Evolutionary conservation across 345 rosid species (phyloP).

Genomic region (Salix udensis): DNA sequence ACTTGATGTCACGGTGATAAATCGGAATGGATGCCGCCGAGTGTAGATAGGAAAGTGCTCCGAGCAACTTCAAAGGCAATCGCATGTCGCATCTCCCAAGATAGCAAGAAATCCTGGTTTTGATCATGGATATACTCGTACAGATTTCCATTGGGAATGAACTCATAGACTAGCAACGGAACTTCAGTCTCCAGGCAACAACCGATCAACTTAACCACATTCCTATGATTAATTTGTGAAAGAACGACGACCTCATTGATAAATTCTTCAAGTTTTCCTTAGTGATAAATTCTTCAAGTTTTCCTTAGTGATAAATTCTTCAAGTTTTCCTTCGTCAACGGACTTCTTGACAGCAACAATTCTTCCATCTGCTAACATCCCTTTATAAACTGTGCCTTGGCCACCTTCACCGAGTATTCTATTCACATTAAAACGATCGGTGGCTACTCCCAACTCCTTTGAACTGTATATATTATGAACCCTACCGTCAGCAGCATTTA

Average conservation of each 20-base stretch:
- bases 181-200: slow-evolving; percentile 18
- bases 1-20: slow-evolving; percentile 17
- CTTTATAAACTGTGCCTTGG: slow-evolving; percentile 13
- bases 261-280: slow-evolving; percentile 8
- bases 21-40: slow-evolving; percentile 14
- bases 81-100: slow-evolving; percentile 10
- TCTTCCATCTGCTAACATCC: slow-evolving; percentile 8
- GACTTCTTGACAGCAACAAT: slow-evolving; percentile 18
- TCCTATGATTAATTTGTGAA: slow-evolving; percentile 16
- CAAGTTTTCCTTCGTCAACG: background rate
- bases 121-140: slow-evolving; percentile 9
- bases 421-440: slow-evolving; percentile 1
- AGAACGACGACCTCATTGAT: slow-evolving; percentile 15
- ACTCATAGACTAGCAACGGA: slow-evolving; percentile 11
- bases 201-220: slow-evolving; percentile 9
- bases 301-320: slow-evolving; percentile 10
- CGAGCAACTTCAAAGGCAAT: slow-evolving; percentile 18
- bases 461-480: background rate
- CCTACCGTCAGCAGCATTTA: background rate
- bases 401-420: slow-evolving; percentile 19
- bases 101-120: background rate
- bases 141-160: slow-evolving; percentile 13
- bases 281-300: no score
- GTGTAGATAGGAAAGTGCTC: slow-evolving; percentile 15
- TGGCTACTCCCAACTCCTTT: slow-evolving; percentile 6